A percentile compares a stretch with the other conserved stretches of the same genome.
Conservation (phyloP, 495 filamentous ascomycete genomes). For the Hypoxylon fuscum region DNA sequence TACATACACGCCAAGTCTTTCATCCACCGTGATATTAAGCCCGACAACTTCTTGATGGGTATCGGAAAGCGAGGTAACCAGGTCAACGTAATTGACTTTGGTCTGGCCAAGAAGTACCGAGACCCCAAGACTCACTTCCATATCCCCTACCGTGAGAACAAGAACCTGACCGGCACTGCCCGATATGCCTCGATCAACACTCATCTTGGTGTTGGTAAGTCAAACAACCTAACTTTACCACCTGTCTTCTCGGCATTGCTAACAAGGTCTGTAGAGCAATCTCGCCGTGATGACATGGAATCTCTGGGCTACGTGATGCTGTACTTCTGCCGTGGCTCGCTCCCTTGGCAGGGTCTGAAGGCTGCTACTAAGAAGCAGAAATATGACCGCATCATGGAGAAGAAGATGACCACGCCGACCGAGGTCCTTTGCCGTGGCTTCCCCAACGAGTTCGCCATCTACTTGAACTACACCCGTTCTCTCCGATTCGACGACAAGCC, state of each 20-base stretch:
- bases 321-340: conserved; percentile 99
- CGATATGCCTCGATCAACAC: conserved; percentile 99
- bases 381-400: conserved; percentile 99
- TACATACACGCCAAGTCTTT: conserved; percentile 99
- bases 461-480: conserved; percentile 98
- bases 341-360: conserved; percentile 99
- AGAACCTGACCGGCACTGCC: conserved; percentile 99
- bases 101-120: conserved; percentile 99
- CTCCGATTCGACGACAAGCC: conserved; percentile 99
- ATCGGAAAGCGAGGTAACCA: conserved; percentile 99
- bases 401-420: conserved; percentile 99
- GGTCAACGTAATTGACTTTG: conserved; percentile 99
- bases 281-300: conserved; percentile 99
- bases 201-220: conserved; percentile 87
- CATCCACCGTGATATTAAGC: conserved; percentile 99
- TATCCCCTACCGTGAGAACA: conserved; percentile 99
- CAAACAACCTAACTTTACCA: neutral
- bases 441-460: conserved; percentile 99
- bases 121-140: conserved; percentile 99
- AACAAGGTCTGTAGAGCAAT: conserved; percentile 76
- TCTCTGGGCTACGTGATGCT: conserved; percentile 99
- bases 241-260: conserved; percentile 30
- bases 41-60: conserved; percentile 99
- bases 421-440: conserved; percentile 99
- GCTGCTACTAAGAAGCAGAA: conserved; percentile 99